Percentiles rank a stretch among this genome's conserved stretches.
These are phyloP conservation scores for Thielaviopsis punctulata DNA, from an alignment of 2,329 filamentous ascomycete species.

Conservation along the genomic window DNA sequence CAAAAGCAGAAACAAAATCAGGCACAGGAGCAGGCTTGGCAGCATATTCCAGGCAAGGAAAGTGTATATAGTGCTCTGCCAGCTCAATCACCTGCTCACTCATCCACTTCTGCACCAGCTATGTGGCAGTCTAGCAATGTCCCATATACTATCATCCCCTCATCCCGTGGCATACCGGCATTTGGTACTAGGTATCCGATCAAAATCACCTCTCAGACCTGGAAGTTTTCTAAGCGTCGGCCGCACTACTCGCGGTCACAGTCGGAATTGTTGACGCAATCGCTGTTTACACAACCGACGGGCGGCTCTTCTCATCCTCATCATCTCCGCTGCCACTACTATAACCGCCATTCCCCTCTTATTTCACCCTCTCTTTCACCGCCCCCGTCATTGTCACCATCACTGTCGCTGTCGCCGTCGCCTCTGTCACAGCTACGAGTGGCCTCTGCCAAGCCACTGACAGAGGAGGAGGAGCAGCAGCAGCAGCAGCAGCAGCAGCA, in stretches of 20 bases:
- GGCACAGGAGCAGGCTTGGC: not conserved
- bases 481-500: not conserved
- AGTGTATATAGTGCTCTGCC: not conserved
- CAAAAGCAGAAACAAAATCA: not conserved
- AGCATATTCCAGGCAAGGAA: not conserved
- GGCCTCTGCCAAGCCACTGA: not conserved
- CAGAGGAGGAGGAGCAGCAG: not conserved
- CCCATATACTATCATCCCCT: not conserved
- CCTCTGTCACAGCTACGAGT: not conserved
- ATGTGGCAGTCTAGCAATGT: not conserved
- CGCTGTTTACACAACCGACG: not conserved
- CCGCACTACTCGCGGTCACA: not conserved
- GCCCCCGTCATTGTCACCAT: not conserved
- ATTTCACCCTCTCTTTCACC: not conserved
- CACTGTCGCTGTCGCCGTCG: not conserved
- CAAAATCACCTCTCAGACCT: not conserved
- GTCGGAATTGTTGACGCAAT: not conserved
- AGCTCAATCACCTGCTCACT: not conserved
- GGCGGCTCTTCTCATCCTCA: not conserved
- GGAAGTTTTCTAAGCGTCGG: not conserved
- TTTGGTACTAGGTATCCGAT: not conserved
- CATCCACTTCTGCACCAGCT: not conserved
- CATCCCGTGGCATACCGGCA: not conserved
- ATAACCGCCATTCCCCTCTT: not conserved
- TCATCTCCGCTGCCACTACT: not conserved